Conservation (phyloP, 371 early-diverging fungal genomes). For the Dipsacomyces acuminosporus region DNA sequence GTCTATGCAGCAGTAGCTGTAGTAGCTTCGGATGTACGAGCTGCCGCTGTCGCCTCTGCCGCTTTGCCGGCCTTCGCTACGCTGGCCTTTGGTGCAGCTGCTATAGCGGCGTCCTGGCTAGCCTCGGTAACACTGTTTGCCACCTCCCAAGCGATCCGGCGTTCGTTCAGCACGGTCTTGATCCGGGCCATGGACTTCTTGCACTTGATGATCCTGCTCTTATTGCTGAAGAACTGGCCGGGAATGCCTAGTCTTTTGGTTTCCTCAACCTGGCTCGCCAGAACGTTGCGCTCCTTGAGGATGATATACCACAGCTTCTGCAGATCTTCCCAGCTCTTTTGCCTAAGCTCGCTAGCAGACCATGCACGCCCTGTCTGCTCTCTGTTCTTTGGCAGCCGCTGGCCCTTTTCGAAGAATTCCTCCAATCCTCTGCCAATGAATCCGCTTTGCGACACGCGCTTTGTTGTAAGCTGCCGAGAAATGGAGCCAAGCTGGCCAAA, state of each 20-base stretch:
- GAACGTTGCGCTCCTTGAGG: constrained; percentile 89
- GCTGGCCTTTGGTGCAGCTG: not conserved
- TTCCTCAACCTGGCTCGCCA: constrained; percentile 84
- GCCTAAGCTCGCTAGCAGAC: constrained; percentile 83
- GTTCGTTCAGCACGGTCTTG: constrained; percentile 87
- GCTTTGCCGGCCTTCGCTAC: not conserved
- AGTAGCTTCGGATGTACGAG: not conserved
- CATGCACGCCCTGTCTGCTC: constrained; percentile 81
- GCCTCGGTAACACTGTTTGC: constrained; percentile 10
- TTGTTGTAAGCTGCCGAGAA: constrained; percentile 32
- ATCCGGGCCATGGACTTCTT: constrained; percentile 92
- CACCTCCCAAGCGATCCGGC: constrained; percentile 49
- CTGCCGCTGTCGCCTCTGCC: not conserved
- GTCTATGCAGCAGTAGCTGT: no score
- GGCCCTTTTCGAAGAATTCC: constrained; percentile 84
- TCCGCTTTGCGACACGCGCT: constrained; percentile 23
- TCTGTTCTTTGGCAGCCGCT: constrained; percentile 58
- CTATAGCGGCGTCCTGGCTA: not conserved
- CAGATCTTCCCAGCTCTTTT: constrained; percentile 93
- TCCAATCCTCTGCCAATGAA: constrained; percentile 60
- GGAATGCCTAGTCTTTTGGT: constrained; percentile 64
- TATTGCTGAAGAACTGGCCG: constrained; percentile 63
- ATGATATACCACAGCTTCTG: constrained; percentile 95
- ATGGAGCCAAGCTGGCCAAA: constrained; percentile 16
- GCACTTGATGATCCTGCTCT: constrained; percentile 73